Evolutionary conservation across 208 protist species (phyloP), one percentile per base, ranked within the genome.

Genomic region (Trypanosoma mega): DNA sequence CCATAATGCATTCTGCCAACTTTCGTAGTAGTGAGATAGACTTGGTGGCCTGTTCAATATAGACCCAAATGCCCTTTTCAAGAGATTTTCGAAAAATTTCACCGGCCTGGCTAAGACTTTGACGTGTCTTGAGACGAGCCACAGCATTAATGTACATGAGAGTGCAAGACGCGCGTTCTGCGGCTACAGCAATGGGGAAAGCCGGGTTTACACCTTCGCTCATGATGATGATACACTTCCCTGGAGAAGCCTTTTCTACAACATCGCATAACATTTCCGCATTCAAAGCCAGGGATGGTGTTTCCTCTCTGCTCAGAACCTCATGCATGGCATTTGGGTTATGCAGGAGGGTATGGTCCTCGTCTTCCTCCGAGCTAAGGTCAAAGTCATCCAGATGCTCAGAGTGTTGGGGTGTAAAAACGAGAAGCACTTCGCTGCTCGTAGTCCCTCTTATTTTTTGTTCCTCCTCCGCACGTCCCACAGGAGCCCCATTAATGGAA

Each of bases 131-230:
- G 65, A 94, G 88, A 45, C 88, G 84, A 16, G 76, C 78, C 4
- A 94, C 78, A 16, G 88, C 82, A 70, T 94, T 87, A 50, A 94
- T 91, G 75, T 92, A 92, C 88, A 94, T 92, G 31, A 92, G 74
- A 23, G 87, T 76, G n/a, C 68, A 69, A 30, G 73, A 64, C 16
- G 82, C 80, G 41, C 64, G 70, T 58, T 89, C 72, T 2, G 88
- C 85, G 0, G 85, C 82, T 11, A 89, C 54, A n/a, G 80, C 76
- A 60, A 94, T 85, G 30, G 82, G 75, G 51, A 92, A 74, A 7
- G 82, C 82, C 5, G 88, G 88, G 50, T 94, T 94, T 21, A 83
- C 81, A 12, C 85, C 85, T 18, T 94, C 88, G 68, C 72, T 82
- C 82, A 94, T 87, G 55, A 94, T 92, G 58, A 94, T 87, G 24